phyloP scores from a whole-genome alignment of 129 eudicot genomes.

The Flaveria ramosissima region DNA sequence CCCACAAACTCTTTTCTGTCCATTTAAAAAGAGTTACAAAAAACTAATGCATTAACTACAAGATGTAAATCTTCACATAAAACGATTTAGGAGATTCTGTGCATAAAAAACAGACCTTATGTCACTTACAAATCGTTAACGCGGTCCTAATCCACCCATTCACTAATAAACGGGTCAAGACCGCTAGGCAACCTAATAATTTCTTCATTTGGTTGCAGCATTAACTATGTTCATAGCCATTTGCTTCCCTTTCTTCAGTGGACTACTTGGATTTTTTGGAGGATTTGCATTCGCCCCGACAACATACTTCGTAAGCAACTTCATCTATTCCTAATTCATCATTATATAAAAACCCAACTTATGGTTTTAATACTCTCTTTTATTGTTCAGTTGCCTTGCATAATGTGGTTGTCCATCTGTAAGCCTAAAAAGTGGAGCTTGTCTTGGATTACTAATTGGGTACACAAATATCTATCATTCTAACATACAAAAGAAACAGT shows the following conservation, averaged over 20 bases:
- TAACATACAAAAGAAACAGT: neutral
- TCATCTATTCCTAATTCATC: neutral
- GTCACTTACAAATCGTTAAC: neutral
- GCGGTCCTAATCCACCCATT: neutral
- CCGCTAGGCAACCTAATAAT: neutral
- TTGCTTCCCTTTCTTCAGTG: constrained; percentile 47
- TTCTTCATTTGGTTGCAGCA: constrained; percentile 40
- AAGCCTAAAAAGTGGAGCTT: constrained; percentile 19
- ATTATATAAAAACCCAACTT: neutral
- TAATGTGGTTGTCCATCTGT: constrained; percentile 11
- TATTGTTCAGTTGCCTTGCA: constrained; percentile 17
- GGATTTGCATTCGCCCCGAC: constrained; percentile 27
- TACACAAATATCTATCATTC: constrained; percentile 7
- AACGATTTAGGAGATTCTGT: neutral
- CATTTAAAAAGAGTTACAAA: neutral
- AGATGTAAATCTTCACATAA: neutral
- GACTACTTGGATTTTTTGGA: constrained; percentile 21
- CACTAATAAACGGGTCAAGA: neutral
- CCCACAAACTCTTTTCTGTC: constrained; percentile 1
- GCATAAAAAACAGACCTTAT: neutral
- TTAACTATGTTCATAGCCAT: constrained; percentile 64
- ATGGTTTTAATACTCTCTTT: neutral
- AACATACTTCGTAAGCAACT: constrained; percentile 14
- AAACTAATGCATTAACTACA: neutral
- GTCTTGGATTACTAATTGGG: constrained; percentile 27